Conservation (phyloP, 73 alveolate genomes). For the Symbiodinium pilosum region DNA sequence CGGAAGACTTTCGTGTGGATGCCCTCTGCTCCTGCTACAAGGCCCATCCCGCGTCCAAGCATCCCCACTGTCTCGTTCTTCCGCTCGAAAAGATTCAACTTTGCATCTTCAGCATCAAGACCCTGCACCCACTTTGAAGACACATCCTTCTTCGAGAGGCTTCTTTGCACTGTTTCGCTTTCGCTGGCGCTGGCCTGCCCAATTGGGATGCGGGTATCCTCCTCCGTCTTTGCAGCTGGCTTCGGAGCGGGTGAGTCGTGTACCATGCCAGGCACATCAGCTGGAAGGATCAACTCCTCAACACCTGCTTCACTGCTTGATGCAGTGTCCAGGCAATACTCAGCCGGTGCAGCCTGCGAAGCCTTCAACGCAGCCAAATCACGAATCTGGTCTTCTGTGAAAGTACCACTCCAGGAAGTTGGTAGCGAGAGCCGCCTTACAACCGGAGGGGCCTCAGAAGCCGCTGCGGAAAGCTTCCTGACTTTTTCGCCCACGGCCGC, state of each 20-base stretch:
- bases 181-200: too few relatives aligned
- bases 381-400: not conserved
- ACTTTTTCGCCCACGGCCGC: not conserved
- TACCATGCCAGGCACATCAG: not conserved
- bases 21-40: conserved; percentile 59
- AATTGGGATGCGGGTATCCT: too few relatives aligned
- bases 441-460: not conserved
- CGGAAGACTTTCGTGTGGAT: conserved; percentile 15
- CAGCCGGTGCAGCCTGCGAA: too few relatives aligned
- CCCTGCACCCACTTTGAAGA: conserved; percentile 9
- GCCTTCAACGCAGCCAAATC: not conserved
- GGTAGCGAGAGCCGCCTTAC: conserved; percentile 4
- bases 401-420: not conserved
- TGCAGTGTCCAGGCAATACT: not conserved
- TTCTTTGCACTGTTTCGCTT: not conserved
- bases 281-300: not conserved
- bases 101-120: not conserved
- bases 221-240: not conserved
- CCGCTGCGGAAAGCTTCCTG: conserved; percentile 2
- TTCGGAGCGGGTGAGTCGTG: not conserved
- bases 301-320: not conserved
- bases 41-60: conserved; percentile 84
- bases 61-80: conserved; percentile 30
- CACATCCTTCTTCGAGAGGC: not conserved
- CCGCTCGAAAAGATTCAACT: conserved; percentile 48